phyloP scores from a whole-genome alignment of 768 basidiomycete genomes.

The Boletus sp. region DNA sequence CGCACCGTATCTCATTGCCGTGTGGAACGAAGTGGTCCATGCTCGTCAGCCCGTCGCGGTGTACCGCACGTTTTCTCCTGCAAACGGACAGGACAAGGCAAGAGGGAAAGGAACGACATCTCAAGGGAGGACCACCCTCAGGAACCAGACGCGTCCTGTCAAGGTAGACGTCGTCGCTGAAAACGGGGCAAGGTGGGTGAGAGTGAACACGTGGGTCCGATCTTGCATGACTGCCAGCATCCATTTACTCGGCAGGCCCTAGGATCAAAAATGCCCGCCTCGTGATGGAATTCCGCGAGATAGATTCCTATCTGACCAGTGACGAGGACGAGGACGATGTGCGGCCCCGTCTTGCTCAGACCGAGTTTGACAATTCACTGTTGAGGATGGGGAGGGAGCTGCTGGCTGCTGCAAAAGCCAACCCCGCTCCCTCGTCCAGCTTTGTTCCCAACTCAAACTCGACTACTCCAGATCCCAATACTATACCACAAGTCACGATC shows the following conservation, averaged over 20 bases:
- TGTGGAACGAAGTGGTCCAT: constrained; percentile 74
- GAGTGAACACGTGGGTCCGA: constrained; percentile 77
- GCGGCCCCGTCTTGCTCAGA: constrained; percentile 44
- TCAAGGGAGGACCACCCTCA: background rate
- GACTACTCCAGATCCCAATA: constrained; percentile 4
- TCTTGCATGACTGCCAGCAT: background rate
- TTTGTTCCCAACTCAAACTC: background rate
- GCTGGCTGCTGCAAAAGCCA: constrained; percentile 56
- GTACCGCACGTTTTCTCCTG: constrained; percentile 47
- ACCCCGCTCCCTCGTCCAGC: constrained; percentile 28
- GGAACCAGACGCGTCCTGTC: constrained; percentile 25
- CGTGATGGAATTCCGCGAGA: constrained; percentile 76
- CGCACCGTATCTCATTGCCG: constrained; percentile 74
- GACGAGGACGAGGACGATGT: constrained; percentile 45
- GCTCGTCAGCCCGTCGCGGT: constrained; percentile 59
- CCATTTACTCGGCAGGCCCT: constrained; percentile 1
- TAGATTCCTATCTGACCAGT: constrained; percentile 71
- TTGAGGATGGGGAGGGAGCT: constrained; percentile 68
- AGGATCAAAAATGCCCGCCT: constrained; percentile 79
- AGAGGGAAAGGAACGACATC: background rate
- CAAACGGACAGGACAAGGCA: background rate
- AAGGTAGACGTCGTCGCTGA: constrained; percentile 84
- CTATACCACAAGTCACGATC: constrained; percentile 49
- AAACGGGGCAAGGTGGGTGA: constrained; percentile 73
- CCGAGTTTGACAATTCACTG: constrained; percentile 68